Evolutionary conservation across 139 green algal species (phyloP).

Genomic region (Nannochloris sp.): DNA sequence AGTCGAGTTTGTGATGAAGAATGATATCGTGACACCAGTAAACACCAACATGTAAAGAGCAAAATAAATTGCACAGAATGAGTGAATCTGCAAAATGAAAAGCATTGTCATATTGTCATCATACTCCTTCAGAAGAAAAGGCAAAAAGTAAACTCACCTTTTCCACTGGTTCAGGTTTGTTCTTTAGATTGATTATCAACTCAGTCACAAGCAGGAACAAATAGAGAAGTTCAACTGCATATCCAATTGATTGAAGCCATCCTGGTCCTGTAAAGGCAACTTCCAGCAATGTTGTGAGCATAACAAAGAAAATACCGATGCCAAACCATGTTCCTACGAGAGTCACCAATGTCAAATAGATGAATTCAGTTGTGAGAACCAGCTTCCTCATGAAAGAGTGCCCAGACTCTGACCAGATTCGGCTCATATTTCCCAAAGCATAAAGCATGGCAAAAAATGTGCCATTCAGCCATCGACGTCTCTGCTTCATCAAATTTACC

Average conservation of each 20-base stretch:
- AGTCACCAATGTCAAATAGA: constrained; percentile 8
- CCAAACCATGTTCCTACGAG: constrained; percentile 18
- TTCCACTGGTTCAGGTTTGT: constrained; percentile 33
- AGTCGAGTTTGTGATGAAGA: constrained; percentile 13
- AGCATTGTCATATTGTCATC: not conserved
- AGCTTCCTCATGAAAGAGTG: constrained; percentile 20
- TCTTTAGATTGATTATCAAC: constrained; percentile 34
- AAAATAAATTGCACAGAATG: constrained; percentile 37
- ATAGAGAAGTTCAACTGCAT: constrained; percentile 23
- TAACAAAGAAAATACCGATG: constrained; percentile 29
- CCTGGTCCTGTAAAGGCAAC: not conserved
- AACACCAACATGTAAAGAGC: constrained; percentile 36
- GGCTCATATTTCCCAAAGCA: constrained; percentile 26
- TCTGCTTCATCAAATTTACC: constrained; percentile 31
- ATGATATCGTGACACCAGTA: constrained; percentile 34
- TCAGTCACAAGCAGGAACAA: constrained; percentile 30
- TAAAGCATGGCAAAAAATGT: constrained; percentile 39
- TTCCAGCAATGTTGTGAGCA: constrained; percentile 19
- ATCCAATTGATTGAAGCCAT: not conserved
- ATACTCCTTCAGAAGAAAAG: not conserved
- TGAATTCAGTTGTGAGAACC: constrained; percentile 10
- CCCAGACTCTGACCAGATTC: constrained; percentile 31
- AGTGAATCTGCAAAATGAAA: constrained; percentile 16
- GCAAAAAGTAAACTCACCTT: constrained; percentile 5
- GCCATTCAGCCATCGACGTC: constrained; percentile 34